These are phyloP conservation scores for Passalora sequoiae DNA, from an alignment of 2,329 filamentous ascomycete species.

Conservation along the genomic window DNA sequence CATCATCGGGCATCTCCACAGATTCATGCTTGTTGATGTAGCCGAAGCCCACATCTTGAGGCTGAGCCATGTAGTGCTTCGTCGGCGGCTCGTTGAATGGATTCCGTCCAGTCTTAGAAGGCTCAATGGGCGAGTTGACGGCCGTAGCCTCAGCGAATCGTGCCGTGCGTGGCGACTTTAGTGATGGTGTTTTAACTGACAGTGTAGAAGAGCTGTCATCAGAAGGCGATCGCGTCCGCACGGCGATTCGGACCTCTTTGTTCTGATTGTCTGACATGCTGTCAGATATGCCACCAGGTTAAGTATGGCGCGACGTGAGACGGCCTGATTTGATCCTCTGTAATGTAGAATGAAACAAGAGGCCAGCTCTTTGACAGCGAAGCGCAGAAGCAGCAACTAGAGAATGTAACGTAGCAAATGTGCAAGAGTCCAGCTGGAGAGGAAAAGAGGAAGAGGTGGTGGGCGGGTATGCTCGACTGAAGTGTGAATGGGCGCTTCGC, in stretches of 20 bases:
- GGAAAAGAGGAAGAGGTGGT: conserved; percentile 5
- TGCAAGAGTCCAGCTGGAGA: conserved; percentile 23
- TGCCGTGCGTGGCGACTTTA: conserved; percentile 59
- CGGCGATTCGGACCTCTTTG: conserved; percentile 39
- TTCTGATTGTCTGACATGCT: conserved; percentile 45
- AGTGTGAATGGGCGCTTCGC: conserved; percentile 20
- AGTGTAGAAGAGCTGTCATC: conserved; percentile 26
- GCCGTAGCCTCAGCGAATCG: conserved; percentile 77
- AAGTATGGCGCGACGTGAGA: conserved; percentile 28
- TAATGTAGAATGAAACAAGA: conserved; percentile 28
- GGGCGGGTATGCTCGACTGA: conserved; percentile 5
- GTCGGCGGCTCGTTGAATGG: conserved; percentile 58
- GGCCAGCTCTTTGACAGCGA: conserved; percentile 30
- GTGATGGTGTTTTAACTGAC: conserved; percentile 26
- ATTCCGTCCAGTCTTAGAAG: conserved; percentile 40
- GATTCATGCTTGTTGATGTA: conserved; percentile 65
- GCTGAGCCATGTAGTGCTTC: conserved; percentile 54
- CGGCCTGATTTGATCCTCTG: conserved; percentile 16
- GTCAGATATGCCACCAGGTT: conserved; percentile 32
- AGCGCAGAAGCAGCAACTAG: conserved; percentile 18
- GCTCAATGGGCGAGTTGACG: conserved; percentile 70
- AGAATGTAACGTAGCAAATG: conserved; percentile 11
- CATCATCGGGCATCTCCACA: conserved; percentile 51
- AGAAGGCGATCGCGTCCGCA: conserved; percentile 36
- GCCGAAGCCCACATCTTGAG: conserved; percentile 85